phyloP scores from a whole-genome alignment of 2,329 filamentous ascomycete species.

The Plectosphaerella sp. region DNA sequence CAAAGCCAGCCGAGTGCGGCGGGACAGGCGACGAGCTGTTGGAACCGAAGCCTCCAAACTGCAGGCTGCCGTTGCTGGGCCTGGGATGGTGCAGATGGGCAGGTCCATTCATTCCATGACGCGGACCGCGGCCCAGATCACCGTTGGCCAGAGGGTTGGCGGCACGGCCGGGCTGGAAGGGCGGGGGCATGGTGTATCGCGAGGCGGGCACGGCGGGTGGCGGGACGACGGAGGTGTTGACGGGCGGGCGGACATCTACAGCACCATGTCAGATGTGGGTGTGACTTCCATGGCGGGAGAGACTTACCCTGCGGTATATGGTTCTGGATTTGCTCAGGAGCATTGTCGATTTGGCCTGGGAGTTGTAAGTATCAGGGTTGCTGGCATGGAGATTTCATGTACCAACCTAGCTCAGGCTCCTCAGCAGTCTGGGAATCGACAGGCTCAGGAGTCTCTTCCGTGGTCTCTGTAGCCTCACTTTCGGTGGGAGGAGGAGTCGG shows the following conservation, averaged over 20 bases:
- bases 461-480: background rate
- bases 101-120: conserved; percentile 28
- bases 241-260: background rate
- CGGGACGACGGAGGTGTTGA: conserved; percentile 14
- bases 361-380: too few species aligned
- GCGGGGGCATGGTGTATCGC: conserved; percentile 34
- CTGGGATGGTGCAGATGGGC: conserved; percentile 44
- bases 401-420: background rate
- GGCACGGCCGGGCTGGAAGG: conserved; percentile 15
- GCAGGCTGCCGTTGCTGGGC: conserved; percentile 49
- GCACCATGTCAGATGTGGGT: background rate
- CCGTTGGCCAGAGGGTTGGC: conserved; percentile 24
- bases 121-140: conserved; percentile 24
- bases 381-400: too few species aligned
- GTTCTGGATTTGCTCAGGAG: too few species aligned
- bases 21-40: conserved; percentile 54
- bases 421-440: background rate
- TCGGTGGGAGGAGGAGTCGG: background rate
- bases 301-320: too few species aligned
- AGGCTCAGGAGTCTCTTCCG: background rate
- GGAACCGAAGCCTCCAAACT: conserved; percentile 54
- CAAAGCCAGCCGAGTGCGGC: conserved; percentile 41
- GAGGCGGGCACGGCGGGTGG: conserved; percentile 25
- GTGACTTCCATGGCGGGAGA: too few species aligned
- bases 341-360: too few species aligned